Evolutionary conservation across 2,329 filamentous ascomycete genomes (phyloP), one percentile per base, ranked within the genome.

Genomic region (Verruconis gallopava): DNA sequence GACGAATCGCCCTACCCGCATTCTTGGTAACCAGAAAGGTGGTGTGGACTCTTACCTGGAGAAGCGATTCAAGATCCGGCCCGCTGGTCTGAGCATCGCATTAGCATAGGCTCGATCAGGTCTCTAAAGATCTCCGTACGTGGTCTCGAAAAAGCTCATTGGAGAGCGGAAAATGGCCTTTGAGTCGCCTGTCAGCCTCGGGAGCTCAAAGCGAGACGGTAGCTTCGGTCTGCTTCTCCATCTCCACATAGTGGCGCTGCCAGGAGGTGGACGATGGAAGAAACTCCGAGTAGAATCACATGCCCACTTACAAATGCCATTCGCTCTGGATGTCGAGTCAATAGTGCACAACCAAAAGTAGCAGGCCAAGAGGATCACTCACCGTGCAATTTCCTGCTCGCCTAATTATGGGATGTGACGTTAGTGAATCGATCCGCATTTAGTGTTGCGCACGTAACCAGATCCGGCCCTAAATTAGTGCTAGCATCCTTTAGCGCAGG

Each of bases 101-200:
- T 30, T 30, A 30, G 25, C 25, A 9, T n/a, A 9, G n/a, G 25
- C 6, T 30, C 25, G 6, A 30, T 9, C 9, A 30, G n/a, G 6
- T 9, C n/a, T n/a, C 25, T 30, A 9, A 30, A 30, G 25, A 30
- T 30, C 25, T 30, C 25, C 28, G 2, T 91, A 91, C 2, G 91
- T 98, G 1, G 88, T 94, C 59, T 98, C 93, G 53, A 98, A 98
- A 65, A 98, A 98, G 52, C 79, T 91, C 91, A 98, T 98, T 42
- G 91, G 93, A 28, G 86, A 93, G 50, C 91, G 76, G 72, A 98
- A 98, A 52, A 96, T 95, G 14, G 91, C 86, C 53, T 30, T 9
- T n/a, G 25, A n/a, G n/a, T n/a, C n/a, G n/a, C n/a, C n/a, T n/a
- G n/a, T n/a, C n/a, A n/a, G n/a, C n/a, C n/a, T n/a, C n/a, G n/a